Base-by-base conservation (phyloP, 768 basidiomycete species). In the Saitozyma podzolica region DNA sequence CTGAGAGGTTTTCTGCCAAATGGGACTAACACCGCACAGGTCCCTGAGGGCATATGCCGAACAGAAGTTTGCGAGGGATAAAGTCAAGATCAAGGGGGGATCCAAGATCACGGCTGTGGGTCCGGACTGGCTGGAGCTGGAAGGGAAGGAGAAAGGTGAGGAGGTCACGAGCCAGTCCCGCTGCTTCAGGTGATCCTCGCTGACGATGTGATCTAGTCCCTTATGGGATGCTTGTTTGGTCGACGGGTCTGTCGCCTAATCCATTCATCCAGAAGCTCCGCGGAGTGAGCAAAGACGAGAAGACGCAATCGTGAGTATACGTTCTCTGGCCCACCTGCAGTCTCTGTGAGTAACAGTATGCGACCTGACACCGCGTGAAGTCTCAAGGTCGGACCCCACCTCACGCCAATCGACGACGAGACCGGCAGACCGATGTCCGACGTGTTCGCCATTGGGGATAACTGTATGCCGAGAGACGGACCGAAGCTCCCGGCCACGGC, bases 221-320 rank as follows among this genome's bases (percentile, higher is more conserved):
- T 7, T 90, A 88, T 76, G 91, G 92, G 29, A 81, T 93, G 19
- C 84, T 91, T 10, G 90, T 93, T 14, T 93, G 91, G 91, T 88
- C 87, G 63, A 93, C 92, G 2, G 92, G 91, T 1, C 82, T 93
- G 3, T 84, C 89, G 6, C 86, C 90, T 4, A 93, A 92, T 74
- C 91, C 92, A 8, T 80, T 93, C 37, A 84, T 92, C 56, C 79
- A 84, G 62, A 82, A 84, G 0, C 84, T 91, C 52, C 77, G 80
- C 8, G 85, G 84, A 51, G 81, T 88, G 2, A 81, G 83, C 72
- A 90, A 90, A 71, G 82, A 90, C 62, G 80, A 82, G 13, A 86
- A 83, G 77, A 84, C 86, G 0, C 81, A 83, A 40, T 84, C 85
- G 85, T 86, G 56, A 65, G 41, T 29, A 9, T 42, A 11, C n/a